A percentile compares a stretch with the other conserved stretches of the same genome.
phyloP scores from a whole-genome alignment of 139 green algal species.

The Bryopsis sp. region DNA sequence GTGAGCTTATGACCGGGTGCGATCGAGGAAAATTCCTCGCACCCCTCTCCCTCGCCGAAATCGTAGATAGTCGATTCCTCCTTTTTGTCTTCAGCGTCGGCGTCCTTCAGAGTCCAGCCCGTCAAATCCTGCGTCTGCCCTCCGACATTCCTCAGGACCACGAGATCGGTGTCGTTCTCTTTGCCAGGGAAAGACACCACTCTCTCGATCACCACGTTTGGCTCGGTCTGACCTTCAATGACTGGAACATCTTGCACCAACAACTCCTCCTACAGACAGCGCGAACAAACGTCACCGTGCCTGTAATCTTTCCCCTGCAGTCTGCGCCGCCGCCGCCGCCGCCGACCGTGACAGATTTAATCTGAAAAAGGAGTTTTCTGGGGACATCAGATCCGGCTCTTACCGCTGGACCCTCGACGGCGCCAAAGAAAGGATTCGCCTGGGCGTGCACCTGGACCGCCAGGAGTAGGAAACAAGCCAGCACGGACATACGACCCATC shows the following conservation, averaged over 20 bases:
- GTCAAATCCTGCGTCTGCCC: conserved; percentile 39
- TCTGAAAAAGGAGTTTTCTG: too few species aligned
- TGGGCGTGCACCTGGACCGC: too few species aligned
- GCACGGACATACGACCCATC: too few species aligned
- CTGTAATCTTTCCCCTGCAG: too few species aligned
- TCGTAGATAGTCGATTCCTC: neutral
- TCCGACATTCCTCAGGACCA: conserved; percentile 36
- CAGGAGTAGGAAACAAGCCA: too few species aligned
- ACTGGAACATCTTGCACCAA: neutral
- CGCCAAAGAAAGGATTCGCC: too few species aligned
- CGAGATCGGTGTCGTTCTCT: neutral
- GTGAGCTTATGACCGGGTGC: neutral
- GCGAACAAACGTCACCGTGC: too few species aligned
- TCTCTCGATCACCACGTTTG: conserved; percentile 10
- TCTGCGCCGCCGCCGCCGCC: too few species aligned
- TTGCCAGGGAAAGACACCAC: neutral
- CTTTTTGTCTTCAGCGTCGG: neutral
- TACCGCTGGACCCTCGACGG: too few species aligned
- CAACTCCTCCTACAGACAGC: neutral
- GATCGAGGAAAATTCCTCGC: neutral
- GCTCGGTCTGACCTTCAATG: neutral
- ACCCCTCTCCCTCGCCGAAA: neutral
- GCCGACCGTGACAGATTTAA: too few species aligned
- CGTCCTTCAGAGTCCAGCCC: conserved; percentile 30
- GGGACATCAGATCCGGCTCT: too few species aligned